phyloP scores from a whole-genome alignment of 169 alveolate genomes.

The Plasmodium knowlesi region DNA sequence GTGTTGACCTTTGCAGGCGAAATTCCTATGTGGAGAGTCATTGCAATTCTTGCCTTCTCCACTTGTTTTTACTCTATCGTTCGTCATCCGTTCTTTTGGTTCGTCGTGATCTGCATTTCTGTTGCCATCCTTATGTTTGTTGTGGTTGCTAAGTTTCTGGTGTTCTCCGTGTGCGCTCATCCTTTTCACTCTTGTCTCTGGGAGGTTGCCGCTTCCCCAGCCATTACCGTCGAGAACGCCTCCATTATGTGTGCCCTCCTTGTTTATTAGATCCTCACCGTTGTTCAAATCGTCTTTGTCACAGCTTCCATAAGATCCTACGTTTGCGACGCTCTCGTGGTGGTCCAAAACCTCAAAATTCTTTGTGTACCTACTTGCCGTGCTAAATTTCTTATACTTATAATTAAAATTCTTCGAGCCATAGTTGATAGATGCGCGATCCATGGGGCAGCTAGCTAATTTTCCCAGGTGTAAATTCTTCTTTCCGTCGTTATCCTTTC shows the following conservation, averaged over 20 bases:
- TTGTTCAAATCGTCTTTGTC: neutral
- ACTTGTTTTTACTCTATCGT: neutral
- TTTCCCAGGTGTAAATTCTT: neutral
- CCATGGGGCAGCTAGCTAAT: slow-evolving; percentile 4
- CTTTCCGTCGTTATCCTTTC: neutral
- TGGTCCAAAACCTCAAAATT: neutral
- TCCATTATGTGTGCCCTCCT: neutral
- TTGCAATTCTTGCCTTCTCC: neutral
- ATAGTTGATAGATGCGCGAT: slow-evolving; percentile 19
- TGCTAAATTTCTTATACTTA: slow-evolving; percentile 11
- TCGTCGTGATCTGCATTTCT: neutral
- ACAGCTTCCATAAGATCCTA: neutral
- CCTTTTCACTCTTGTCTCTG: neutral
- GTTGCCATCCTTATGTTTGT: no score
- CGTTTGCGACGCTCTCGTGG: neutral
- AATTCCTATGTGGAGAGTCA: neutral
- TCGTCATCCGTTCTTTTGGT: neutral
- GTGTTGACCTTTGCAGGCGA: neutral
- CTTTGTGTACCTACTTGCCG: neutral
- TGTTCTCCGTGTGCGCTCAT: neutral
- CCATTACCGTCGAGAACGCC: neutral
- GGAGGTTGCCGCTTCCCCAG: neutral
- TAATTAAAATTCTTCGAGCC: neutral
- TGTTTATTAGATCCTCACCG: neutral
- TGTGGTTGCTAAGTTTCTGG: neutral